These are phyloP conservation scores for Verticillium isaacii DNA, from an alignment of 2,329 filamentous ascomycete genomes.

Conservation along the genomic window DNA sequence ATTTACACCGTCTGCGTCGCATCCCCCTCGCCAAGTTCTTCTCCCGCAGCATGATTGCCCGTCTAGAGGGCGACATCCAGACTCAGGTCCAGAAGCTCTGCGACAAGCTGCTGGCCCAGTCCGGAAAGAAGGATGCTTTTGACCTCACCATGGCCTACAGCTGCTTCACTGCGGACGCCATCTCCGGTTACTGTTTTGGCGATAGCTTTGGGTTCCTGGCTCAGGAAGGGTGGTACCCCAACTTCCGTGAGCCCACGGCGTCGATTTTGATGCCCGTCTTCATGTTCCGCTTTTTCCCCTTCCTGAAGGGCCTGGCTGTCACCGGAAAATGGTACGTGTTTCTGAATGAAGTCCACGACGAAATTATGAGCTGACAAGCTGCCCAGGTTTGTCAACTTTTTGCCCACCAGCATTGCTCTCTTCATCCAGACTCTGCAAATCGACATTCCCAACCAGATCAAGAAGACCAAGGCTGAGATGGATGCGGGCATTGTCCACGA, in stretches of 20 bases:
- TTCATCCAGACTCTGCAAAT: slow-evolving; percentile 12
- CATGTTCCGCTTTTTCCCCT: slow-evolving; percentile 19
- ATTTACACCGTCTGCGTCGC: slow-evolving; percentile 21
- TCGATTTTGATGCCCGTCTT: slow-evolving; percentile 15
- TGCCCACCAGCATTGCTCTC: slow-evolving; percentile 10
- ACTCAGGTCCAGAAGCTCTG: slow-evolving; percentile 19
- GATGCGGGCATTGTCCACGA: slow-evolving; percentile 13
- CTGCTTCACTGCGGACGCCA: slow-evolving; percentile 33
- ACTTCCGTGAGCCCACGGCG: slow-evolving; percentile 20
- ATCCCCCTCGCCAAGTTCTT: slow-evolving; percentile 23
- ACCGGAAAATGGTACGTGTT: slow-evolving; percentile 9
- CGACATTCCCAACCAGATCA: slow-evolving; percentile 10
- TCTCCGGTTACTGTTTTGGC: slow-evolving; percentile 31
- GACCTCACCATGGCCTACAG: slow-evolving; percentile 30
- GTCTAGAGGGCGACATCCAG: slow-evolving; percentile 24
- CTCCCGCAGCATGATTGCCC: slow-evolving; percentile 20
- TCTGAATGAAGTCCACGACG: background rate
- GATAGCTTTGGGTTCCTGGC: slow-evolving; percentile 26
- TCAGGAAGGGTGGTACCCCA: slow-evolving; percentile 29
- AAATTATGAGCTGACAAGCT: background rate
- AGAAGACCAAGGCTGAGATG: slow-evolving; percentile 11
- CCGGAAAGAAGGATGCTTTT: slow-evolving; percentile 18
- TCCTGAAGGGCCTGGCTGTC: slow-evolving; percentile 12
- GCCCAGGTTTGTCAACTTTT: slow-evolving; percentile 8
- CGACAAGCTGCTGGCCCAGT: slow-evolving; percentile 22